Evolutionary conservation across 495 filamentous ascomycete species (phyloP), one percentile per base, ranked within the genome.

Genomic region (Hapsidospora chrysogenum): DNA sequence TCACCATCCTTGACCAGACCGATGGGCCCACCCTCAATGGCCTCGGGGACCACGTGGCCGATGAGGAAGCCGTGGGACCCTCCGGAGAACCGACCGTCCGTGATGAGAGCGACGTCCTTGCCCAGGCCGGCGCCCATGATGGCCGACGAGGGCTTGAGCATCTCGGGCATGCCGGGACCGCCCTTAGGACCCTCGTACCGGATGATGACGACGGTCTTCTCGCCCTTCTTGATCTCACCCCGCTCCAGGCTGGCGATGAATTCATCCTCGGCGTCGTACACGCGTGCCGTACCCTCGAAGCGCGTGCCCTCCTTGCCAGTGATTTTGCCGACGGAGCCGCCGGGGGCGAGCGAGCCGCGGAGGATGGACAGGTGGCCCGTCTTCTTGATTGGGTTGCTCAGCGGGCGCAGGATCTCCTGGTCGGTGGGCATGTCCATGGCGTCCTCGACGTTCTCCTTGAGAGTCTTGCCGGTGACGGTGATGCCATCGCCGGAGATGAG

Each of bases 351-450:
- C 4, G 77, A 78, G 22, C 89, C 89, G 35, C 85, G 80, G 14
- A 97, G 72, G 53, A 97, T 97, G 61, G 94, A 86, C 51, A 97
- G 92, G 58, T 96, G 89, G 33, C 89, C 89, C 3, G 85, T 93
- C 18, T 63, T 42, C 63, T 97, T 96, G 68, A 97, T 87, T 17
- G 89, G 92, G 54, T 92, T 76, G 54, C 68, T 78, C 40, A 96
- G 59, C 3, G 89, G 86, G 9, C 82, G 83, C 64, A 97, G 92
- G 59, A 97, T 82, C 42, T 77, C 65, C 56, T 97, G 89, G 50
- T 86, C 77, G 5, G 56, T 53, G 27, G 85, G 81, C 66, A 97
- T 86, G 43, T 74, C 73, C 18, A 78, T 72, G 14, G 71, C 72
- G 26, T 75, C 71, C 46, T 80, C 73, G 13, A 96, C 61, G 63